phyloP scores from a whole-genome alignment of 73 alveolate species.

The Tetrahymena thermophila region DNA sequence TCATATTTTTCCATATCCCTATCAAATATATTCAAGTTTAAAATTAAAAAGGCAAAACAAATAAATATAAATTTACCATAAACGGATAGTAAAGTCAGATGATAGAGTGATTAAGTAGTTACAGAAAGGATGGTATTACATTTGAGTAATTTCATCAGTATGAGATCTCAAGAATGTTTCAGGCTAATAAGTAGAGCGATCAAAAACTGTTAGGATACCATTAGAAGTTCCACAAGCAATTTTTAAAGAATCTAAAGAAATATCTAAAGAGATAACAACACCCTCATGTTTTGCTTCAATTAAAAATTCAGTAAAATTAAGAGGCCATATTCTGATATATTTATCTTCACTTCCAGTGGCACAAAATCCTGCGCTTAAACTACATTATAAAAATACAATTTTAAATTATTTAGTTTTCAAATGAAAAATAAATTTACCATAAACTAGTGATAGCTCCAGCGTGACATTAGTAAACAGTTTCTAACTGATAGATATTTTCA shows the following conservation, averaged over 20 bases:
- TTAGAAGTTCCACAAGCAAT: constrained; percentile 90
- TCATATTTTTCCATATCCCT: constrained; percentile 63
- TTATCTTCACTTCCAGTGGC: constrained; percentile 92
- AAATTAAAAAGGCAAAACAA: neutral
- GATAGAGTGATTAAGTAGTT: constrained; percentile 56
- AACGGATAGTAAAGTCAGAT: constrained; percentile 69
- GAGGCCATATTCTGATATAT: constrained; percentile 91
- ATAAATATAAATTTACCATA: constrained; percentile 13
- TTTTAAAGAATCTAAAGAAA: constrained; percentile 83
- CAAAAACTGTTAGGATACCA: constrained; percentile 84
- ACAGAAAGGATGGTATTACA: constrained; percentile 47
- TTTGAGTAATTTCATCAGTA: constrained; percentile 55
- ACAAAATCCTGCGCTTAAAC: constrained; percentile 69
- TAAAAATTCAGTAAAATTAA: constrained; percentile 87
- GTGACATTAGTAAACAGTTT: constrained; percentile 60
- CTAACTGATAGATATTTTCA: constrained; percentile 50
- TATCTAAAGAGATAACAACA: constrained; percentile 83
- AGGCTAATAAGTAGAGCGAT: constrained; percentile 78
- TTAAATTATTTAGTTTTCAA: constrained; percentile 36
- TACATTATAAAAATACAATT: neutral
- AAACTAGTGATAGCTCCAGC: constrained; percentile 68
- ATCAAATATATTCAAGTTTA: neutral
- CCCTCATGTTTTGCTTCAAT: constrained; percentile 97
- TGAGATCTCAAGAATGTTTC: constrained; percentile 92
- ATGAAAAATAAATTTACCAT: constrained; percentile 51